phyloP scores from a whole-genome alignment of 208 protist genomes.

The Crithidia fasciculata region DNA sequence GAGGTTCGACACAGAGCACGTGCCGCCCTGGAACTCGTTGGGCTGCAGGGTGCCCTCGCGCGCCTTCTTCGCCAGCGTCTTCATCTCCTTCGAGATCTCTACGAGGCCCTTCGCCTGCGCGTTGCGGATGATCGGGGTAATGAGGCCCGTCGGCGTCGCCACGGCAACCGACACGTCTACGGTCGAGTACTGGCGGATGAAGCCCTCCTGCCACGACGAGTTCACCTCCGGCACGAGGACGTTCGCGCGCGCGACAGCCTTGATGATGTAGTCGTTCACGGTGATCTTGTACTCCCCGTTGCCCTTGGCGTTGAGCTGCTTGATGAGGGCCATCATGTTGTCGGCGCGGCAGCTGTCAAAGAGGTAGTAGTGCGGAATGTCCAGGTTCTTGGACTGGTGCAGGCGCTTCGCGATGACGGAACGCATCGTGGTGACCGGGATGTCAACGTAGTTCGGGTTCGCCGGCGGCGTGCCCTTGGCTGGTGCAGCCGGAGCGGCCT shows the following conservation, averaged over 20 bases:
- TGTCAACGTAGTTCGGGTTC: constrained; percentile 89
- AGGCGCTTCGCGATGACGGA: constrained; percentile 94
- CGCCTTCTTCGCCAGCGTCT: constrained; percentile 92
- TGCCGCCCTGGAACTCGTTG: constrained; percentile 93
- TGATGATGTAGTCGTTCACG: constrained; percentile 98
- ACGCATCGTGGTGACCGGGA: constrained; percentile 88
- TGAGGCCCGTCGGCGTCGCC: constrained; percentile 93
- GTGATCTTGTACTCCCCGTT: constrained; percentile 94
- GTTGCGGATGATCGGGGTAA: constrained; percentile 96
- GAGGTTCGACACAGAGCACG: constrained; percentile 97
- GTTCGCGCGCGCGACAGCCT: constrained; percentile 88
- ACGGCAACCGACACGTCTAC: constrained; percentile 97
- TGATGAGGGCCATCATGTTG: constrained; percentile 90
- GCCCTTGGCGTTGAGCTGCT: constrained; percentile 89
- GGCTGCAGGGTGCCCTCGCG: constrained; percentile 85
- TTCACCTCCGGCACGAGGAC: constrained; percentile 94
- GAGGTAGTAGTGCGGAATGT: constrained; percentile 97
- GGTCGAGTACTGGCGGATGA: constrained; percentile 93
- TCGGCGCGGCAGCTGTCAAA: constrained; percentile 93
- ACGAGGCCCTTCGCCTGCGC: constrained; percentile 90
- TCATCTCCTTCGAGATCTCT: constrained; percentile 92
- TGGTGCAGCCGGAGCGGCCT: constrained; percentile 22
- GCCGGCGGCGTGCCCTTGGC: constrained; percentile 43
- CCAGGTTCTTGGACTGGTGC: constrained; percentile 94
- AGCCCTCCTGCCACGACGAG: constrained; percentile 90